These are phyloP conservation scores for Claviceps paspali DNA, from an alignment of 2,329 filamentous ascomycete species.

Conservation along the genomic window DNA sequence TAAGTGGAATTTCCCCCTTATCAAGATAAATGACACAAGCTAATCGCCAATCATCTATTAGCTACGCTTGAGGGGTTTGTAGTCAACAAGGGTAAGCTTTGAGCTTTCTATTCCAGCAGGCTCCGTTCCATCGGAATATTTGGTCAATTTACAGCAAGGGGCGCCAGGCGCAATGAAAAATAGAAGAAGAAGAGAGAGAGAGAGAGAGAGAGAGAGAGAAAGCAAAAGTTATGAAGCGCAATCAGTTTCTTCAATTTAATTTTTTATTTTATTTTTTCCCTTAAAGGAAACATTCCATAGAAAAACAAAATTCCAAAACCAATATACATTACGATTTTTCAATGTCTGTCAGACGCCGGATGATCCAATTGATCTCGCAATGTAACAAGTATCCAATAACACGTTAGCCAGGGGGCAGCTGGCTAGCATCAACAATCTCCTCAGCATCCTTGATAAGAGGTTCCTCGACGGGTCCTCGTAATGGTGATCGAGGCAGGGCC, in stretches of 20 bases:
- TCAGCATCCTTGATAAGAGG: conserved; percentile 67
- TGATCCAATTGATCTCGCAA: background rate
- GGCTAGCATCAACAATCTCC: conserved; percentile 87
- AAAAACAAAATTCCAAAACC: conserved; percentile 4
- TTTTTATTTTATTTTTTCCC: background rate
- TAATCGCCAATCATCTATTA: conserved; percentile 11
- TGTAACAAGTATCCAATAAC: background rate
- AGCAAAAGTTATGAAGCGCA: conserved; percentile 6
- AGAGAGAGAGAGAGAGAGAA: too few species aligned
- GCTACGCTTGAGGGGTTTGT: conserved; percentile 78
- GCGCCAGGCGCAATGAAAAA: conserved; percentile 2
- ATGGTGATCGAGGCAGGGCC: conserved; percentile 85
- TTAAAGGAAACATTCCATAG: conserved; percentile 6
- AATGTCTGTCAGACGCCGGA: conserved; percentile 9
- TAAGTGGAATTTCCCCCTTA: conserved; percentile 23
- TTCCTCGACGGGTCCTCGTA: conserved; percentile 60
- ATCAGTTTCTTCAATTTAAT: conserved; percentile 1
- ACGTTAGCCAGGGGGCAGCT: conserved; percentile 72
- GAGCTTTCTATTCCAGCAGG: too few species aligned
- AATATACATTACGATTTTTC: conserved; percentile 6
- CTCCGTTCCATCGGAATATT: background rate
- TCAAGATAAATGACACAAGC: background rate
- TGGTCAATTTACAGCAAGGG: conserved; percentile 28
- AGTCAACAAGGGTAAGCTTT: conserved; percentile 78
- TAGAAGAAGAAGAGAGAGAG: too few species aligned